These are phyloP conservation scores for Corchorus olitorius DNA, from an alignment of 345 rosid genomes.

Conservation along the genomic window DNA sequence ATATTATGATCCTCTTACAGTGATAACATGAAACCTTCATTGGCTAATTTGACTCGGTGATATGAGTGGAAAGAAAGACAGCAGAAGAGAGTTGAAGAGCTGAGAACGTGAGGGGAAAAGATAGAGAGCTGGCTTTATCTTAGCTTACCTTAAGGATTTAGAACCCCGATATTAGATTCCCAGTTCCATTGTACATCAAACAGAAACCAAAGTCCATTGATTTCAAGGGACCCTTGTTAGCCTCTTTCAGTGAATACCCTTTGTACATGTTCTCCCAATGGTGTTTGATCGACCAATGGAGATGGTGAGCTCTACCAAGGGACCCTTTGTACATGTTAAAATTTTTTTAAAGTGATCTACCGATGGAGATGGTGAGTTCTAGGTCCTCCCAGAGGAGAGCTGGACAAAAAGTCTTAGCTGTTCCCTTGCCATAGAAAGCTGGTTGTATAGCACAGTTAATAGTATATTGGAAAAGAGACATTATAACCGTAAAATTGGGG, in stretches of 20 bases:
- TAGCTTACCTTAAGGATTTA: no score
- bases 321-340: neutral
- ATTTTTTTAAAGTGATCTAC: neutral
- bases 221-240: neutral
- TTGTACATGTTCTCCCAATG: neutral
- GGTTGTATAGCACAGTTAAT: neutral
- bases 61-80: neutral
- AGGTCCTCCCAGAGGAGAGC: neutral
- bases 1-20: neutral
- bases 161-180: no score
- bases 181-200: no score
- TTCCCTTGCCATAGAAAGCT: constrained; percentile 7
- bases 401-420: constrained; percentile 2
- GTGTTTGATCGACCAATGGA: no score
- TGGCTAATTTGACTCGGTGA: neutral
- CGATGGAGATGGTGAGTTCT: neutral
- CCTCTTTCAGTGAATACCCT: neutral
- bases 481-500: neutral
- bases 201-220: no score
- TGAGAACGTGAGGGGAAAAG: neutral
- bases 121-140: neutral
- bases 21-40: constrained; percentile 1
- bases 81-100: neutral
- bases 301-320: no score
- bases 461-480: neutral